Evolutionary conservation across 2,329 filamentous ascomycete species (phyloP), one percentile per base, ranked within the genome.

Genomic region (Monilinia polystroma): DNA sequence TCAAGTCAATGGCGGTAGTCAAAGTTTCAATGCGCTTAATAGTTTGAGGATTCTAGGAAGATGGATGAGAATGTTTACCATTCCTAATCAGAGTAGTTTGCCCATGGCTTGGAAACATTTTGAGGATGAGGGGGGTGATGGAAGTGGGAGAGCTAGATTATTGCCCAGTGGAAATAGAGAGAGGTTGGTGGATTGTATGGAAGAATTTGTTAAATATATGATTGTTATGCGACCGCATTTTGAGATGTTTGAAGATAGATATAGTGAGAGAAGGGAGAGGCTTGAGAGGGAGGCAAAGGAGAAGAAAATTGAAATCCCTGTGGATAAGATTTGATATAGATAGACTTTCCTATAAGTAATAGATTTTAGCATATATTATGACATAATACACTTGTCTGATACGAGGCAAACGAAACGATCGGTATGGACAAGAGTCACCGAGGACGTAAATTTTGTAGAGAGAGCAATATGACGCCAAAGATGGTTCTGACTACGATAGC

Each of bases 21-120:
- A 90, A 74, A 86, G 82, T 0, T 90, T 90, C 78, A 90, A 90
- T 71, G 83, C 86, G 0, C 85, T 90, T 11, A 90, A 90, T 72
- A 82, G 82, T 0, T 78, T 90, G n/a, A 81, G 87, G 0, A 82
- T 90, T 14, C 79, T 90, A 0, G 87, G 87, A 0, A 81, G 87
- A 0, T 90, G 87, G 87, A 89, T 89, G 87, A 82, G 86, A 52
- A 89, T 89, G 86, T 89, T 88, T 70, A 79, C 82, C 0, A 88
- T 89, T 35, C 85, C 86, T 0, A 90, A 90, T 73, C 87, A 90
- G 74, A 85, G 82, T 32, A 87, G 84, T 0, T 80, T 90, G 2
- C 87, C 87, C 0, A 83, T 80, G 74, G 88, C 87, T 0, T 90
- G 86, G 69, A 89, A 81, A 5, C 84, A 87, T 56, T 89, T 89